A percentile compares a stretch with the other conserved stretches of the same genome.
phyloP scores from a whole-genome alignment of 257 asterid genomes.

The Linaria vulgaris region DNA sequence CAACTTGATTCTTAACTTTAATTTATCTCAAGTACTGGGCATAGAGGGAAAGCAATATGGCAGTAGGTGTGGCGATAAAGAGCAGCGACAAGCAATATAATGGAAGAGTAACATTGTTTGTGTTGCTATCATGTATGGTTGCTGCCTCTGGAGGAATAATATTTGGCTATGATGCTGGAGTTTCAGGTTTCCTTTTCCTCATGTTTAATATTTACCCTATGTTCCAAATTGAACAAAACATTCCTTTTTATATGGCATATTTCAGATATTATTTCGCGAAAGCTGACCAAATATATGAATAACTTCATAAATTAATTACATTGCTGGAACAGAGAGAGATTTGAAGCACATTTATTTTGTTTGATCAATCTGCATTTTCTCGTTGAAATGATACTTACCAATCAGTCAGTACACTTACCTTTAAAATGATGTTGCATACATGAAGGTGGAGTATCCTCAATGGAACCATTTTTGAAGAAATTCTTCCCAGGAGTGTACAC shows the following conservation, averaged over 20 bases:
- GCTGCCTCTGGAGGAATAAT: slow-evolving; percentile 53
- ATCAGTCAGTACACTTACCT: background rate
- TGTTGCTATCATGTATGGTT: slow-evolving; percentile 44
- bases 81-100: slow-evolving; percentile 29
- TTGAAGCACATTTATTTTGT: background rate
- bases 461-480: slow-evolving; percentile 48
- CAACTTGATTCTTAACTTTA: too few relatives aligned
- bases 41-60: slow-evolving; percentile 12
- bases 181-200: slow-evolving; percentile 36
- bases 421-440: background rate
- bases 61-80: slow-evolving; percentile 24
- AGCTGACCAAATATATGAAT: too few relatives aligned
- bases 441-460: slow-evolving; percentile 60
- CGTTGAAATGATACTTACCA: background rate
- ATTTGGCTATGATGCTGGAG: slow-evolving; percentile 48
- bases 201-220: background rate
- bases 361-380: background rate
- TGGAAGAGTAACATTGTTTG: slow-evolving; percentile 42
- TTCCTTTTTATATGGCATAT: too few relatives aligned
- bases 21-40: background rate
- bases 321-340: too few relatives aligned
- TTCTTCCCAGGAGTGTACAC: slow-evolving; percentile 45
- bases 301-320: too few relatives aligned
- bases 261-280: too few relatives aligned
- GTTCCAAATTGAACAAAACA: too few relatives aligned